phyloP scores from a whole-genome alignment of 2,329 filamentous ascomycete genomes.

The Scedosporium boydii region DNA sequence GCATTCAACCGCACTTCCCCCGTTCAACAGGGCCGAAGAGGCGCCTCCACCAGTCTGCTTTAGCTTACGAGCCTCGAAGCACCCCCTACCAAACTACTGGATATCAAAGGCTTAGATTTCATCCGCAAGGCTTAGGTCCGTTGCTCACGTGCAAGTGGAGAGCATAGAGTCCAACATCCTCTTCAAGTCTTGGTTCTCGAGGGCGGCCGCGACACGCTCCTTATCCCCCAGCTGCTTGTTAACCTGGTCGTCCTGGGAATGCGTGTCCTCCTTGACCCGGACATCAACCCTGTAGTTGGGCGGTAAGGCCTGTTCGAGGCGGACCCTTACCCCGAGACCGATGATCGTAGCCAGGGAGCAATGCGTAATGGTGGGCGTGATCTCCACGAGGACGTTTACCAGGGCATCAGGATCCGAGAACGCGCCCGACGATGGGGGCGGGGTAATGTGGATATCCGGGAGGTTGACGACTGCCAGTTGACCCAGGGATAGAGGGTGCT shows the following conservation, averaged over 20 bases:
- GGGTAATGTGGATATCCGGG: slow-evolving; percentile 74
- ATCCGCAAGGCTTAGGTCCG: too few species aligned
- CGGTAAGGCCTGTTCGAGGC: slow-evolving; percentile 82
- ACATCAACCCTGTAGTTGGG: slow-evolving; percentile 90
- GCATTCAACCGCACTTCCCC: neutral
- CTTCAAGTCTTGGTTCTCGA: slow-evolving; percentile 88
- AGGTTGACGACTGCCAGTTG: slow-evolving; percentile 92
- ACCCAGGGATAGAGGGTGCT: slow-evolving; percentile 89
- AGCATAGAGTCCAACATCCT: slow-evolving; percentile 90
- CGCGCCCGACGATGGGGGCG: slow-evolving; percentile 20
- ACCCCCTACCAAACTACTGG: neutral
- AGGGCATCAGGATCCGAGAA: slow-evolving; percentile 37
- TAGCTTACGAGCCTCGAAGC: neutral
- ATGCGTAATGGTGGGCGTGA: slow-evolving; percentile 94
- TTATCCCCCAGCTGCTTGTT: slow-evolving; percentile 97
- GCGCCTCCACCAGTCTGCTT: neutral
- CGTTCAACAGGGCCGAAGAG: neutral
- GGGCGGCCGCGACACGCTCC: slow-evolving; percentile 85
- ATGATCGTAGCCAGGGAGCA: slow-evolving; percentile 96
- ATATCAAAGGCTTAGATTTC: neutral
- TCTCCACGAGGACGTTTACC: slow-evolving; percentile 72
- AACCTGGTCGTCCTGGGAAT: slow-evolving; percentile 87
- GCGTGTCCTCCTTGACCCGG: slow-evolving; percentile 90
- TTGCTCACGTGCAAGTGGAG: slow-evolving; percentile 59
- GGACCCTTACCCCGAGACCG: slow-evolving; percentile 82